These are phyloP conservation scores for Fusarium tuaranense DNA, from an alignment of 2,329 filamentous ascomycete genomes.

Conservation along the genomic window DNA sequence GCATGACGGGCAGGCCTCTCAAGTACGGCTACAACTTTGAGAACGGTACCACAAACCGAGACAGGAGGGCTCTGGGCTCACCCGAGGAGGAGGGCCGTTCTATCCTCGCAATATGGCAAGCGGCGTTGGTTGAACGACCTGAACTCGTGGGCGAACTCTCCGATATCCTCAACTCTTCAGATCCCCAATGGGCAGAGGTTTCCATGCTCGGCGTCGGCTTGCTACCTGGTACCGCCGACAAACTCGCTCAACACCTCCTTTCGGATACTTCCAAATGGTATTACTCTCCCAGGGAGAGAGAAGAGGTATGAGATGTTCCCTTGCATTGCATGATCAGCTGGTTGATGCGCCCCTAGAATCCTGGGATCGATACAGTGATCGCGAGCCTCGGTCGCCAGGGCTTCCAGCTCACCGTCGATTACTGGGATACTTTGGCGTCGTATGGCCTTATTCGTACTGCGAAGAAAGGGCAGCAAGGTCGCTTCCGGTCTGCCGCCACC, in stretches of 20 bases:
- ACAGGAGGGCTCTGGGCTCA: slow-evolving; percentile 1
- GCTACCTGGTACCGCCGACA: neutral
- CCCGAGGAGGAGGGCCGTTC: slow-evolving; percentile 6
- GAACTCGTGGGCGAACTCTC: slow-evolving; percentile 1
- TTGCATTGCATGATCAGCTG: neutral
- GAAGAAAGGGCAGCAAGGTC: neutral
- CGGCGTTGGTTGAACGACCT: slow-evolving; percentile 7
- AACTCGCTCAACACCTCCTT: slow-evolving; percentile 14
- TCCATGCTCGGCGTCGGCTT: neutral
- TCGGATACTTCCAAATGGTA: slow-evolving; percentile 23
- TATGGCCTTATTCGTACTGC: slow-evolving; percentile 1
- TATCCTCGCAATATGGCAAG: slow-evolving; percentile 29
- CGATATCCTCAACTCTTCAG: slow-evolving; percentile 17
- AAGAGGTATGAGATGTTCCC: neutral
- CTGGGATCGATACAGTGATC: neutral
- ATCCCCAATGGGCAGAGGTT: slow-evolving; percentile 18
- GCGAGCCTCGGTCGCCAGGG: slow-evolving; percentile 14
- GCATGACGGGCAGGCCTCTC: slow-evolving; percentile 15
- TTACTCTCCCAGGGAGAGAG: slow-evolving; percentile 10
- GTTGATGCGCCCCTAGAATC: slow-evolving; percentile 3
- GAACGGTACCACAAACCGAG: slow-evolving; percentile 1
- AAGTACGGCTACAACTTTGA: slow-evolving; percentile 29
- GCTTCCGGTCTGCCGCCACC: neutral
- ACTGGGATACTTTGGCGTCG: slow-evolving; percentile 13
- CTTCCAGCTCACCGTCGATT: slow-evolving; percentile 7